These are phyloP conservation scores for Claviceps cyperi DNA, from an alignment of 2,329 filamentous ascomycete species.

Conservation along the genomic window DNA sequence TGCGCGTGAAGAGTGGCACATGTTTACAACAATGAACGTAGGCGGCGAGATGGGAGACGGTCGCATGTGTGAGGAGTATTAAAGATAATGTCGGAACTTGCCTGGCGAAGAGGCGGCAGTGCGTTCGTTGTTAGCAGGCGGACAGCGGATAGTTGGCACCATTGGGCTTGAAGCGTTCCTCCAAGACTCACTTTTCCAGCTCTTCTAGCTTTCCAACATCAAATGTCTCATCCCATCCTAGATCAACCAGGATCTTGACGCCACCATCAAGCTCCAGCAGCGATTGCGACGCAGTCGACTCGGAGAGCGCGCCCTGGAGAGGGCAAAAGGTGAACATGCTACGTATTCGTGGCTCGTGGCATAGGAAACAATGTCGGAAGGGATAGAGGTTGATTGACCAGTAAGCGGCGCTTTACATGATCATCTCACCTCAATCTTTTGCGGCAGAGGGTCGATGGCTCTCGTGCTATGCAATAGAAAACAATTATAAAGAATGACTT, in stretches of 20 bases:
- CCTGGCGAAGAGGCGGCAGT: slow-evolving; percentile 29
- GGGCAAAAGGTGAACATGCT: slow-evolving; percentile 93
- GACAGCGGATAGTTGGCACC: not conserved
- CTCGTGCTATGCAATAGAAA: not conserved
- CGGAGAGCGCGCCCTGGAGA: slow-evolving; percentile 77
- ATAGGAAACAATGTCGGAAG: not conserved
- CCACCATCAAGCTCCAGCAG: slow-evolving; percentile 91
- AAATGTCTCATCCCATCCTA: slow-evolving; percentile 92
- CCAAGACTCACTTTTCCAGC: slow-evolving; percentile 63
- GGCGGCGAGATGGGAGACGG: slow-evolving; percentile 77
- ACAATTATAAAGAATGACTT: too few species aligned
- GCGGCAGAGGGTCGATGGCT: not conserved
- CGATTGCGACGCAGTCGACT: slow-evolving; percentile 82
- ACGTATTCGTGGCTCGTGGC: slow-evolving; percentile 13
- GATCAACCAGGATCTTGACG: slow-evolving; percentile 85
- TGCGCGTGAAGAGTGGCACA: slow-evolving; percentile 77
- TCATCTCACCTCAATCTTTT: not conserved
- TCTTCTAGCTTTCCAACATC: slow-evolving; percentile 69
- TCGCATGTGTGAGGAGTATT: slow-evolving; percentile 89
- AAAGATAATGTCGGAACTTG: slow-evolving; percentile 85
- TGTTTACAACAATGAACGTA: slow-evolving; percentile 96
- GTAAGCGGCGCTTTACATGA: slow-evolving; percentile 1
- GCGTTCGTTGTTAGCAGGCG: slow-evolving; percentile 10
- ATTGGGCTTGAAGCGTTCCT: not conserved
- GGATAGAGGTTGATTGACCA: not conserved